A percentile compares a stretch with the other conserved stretches of the same genome.
phyloP scores from a whole-genome alignment of 176 grass and related monocot species.

The Oryza rufipogon region DNA sequence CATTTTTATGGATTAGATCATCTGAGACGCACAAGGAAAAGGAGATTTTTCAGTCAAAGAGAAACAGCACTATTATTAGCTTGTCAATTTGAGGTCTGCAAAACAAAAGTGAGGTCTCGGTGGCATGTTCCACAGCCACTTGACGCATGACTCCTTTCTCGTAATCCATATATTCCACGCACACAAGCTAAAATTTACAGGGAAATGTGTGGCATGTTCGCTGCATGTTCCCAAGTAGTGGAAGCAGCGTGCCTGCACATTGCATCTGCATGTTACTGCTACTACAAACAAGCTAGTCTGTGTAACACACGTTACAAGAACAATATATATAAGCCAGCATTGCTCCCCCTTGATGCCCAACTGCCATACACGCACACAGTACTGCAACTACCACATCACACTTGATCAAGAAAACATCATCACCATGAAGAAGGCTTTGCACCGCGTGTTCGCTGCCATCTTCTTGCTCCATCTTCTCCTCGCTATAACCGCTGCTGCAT shows the following conservation, averaged over 20 bases:
- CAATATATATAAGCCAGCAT: neutral
- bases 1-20: neutral
- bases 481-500: neutral
- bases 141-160: neutral
- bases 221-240: neutral
- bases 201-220: neutral
- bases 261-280: neutral
- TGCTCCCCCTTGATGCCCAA: neutral
- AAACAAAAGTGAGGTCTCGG: neutral
- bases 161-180: too few relatives aligned
- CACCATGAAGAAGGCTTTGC: constrained; percentile 31
- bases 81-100: neutral
- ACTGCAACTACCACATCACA: neutral
- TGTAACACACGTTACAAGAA: neutral
- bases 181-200: neutral
- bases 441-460: constrained; percentile 29
- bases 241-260: constrained; percentile 4
- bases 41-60: neutral
- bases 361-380: neutral
- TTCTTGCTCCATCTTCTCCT: constrained; percentile 53
- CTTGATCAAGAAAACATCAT: neutral
- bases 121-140: neutral
- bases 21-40: neutral
- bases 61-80: neutral
- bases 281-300: neutral